phyloP scores from a whole-genome alignment of 129 eudicot genomes.

The Artemisia argyi region DNA sequence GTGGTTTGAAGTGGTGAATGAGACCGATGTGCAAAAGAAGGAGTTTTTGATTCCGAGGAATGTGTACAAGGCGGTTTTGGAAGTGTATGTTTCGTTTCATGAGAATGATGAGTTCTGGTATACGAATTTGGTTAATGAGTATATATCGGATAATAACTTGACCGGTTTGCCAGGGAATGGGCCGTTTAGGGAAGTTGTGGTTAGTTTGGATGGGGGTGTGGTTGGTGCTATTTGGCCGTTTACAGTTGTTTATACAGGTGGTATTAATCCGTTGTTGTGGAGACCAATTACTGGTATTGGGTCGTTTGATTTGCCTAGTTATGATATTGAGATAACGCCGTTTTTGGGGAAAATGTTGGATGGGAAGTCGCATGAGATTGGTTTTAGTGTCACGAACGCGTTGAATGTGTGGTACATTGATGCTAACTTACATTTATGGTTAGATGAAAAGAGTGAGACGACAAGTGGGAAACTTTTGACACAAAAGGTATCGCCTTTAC shows the following conservation, averaged over 20 bases:
- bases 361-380: slow-evolving; percentile 53
- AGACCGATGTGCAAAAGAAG: slow-evolving; percentile 46
- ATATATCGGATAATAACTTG: slow-evolving; percentile 53
- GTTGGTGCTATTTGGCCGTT: slow-evolving; percentile 82
- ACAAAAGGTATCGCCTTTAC: slow-evolving; percentile 36
- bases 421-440: slow-evolving; percentile 86
- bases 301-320: slow-evolving; percentile 78
- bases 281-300: slow-evolving; percentile 79
- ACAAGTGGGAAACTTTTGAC: slow-evolving; percentile 53
- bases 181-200: slow-evolving; percentile 82
- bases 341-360: slow-evolving; percentile 55
- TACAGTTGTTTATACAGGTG: slow-evolving; percentile 80
- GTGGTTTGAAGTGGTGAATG: slow-evolving; percentile 69
- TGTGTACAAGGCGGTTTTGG: slow-evolving; percentile 71
- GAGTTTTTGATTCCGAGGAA: slow-evolving; percentile 58
- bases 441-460: slow-evolving; percentile 46
- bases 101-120: slow-evolving; percentile 90
- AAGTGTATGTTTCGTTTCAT: slow-evolving; percentile 81
- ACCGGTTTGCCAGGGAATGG: slow-evolving; percentile 65
- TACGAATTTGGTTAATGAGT: slow-evolving; percentile 61
- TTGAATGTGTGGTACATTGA: slow-evolving; percentile 78
- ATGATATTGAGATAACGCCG: slow-evolving; percentile 83
- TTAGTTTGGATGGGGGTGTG: slow-evolving; percentile 54
- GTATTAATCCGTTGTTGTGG: slow-evolving; percentile 78
- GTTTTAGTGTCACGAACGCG: slow-evolving; percentile 68